Base-by-base conservation (phyloP, 2,329 filamentous ascomycete genomes). In the Ophiostoma perfectum region DNA sequence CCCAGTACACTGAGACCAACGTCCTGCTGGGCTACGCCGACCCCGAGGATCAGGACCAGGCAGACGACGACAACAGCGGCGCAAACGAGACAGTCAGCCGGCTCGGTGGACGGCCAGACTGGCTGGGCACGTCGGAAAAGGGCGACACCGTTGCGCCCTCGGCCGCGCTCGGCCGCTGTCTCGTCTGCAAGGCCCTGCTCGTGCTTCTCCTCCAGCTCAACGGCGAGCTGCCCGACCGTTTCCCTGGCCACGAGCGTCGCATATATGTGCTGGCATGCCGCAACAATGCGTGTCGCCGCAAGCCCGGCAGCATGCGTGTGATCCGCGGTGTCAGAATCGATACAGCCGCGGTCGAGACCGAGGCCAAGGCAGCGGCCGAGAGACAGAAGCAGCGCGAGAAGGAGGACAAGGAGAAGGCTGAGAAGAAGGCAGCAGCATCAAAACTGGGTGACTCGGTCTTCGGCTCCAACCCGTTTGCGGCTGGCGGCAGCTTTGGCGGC, bases 1-100 rank as follows among this genome's bases (percentile, higher is more conserved):
- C 49, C 16, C 69, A 70, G 60, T 92, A 87, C 71, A 90, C 88
- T 18, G 89, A 92, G 77, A 98, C 95, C 6, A 92, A 90, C 72
- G 93, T 97, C 2, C 86, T 97, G 1, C 84, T 99, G 12, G 95
- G 95, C 4, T 99, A 96, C 77, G 91, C 92, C 3, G 90, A 91
- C 1, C 88, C 66, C 1, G 66, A 70, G 18, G 68, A 70, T 58
- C 66, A 70, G 60, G 64, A 63, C n/a, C 16, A 45, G 41, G 52
- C 62, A 16, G 52, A 60, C 12, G 66, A 64, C 14, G 42, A 42
- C 27, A 27, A 38, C 8, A 65, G 64, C 45, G 64, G 44, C 7
- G 44, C 36, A 64, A 67, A 88, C 76, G 91, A 99, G 77, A 85
- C 86, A 12, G 89, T 96, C 75, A 97, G 92, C 78, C 91, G 94